Evolutionary conservation across 257 asterid genomes (phyloP).

Genomic region (Mitragyna speciosa): DNA sequence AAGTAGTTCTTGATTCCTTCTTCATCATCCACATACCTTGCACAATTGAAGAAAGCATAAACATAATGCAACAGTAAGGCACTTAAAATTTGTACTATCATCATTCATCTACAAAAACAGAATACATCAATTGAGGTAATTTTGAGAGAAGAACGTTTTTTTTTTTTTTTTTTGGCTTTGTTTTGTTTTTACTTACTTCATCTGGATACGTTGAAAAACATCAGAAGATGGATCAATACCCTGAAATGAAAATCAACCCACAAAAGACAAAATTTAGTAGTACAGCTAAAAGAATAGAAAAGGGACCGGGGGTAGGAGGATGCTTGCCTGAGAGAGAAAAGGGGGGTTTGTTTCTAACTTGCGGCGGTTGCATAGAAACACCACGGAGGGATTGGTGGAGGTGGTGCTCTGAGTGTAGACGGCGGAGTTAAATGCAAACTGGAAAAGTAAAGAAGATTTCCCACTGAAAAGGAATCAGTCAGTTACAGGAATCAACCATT

Average conservation of each 20-base stretch:
- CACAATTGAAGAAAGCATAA: neutral
- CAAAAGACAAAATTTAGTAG: neutral
- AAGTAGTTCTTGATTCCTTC: conserved; percentile 78
- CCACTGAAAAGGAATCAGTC: conserved; percentile 47
- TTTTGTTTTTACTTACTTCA: conserved; percentile 46
- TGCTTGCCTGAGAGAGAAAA: conserved; percentile 67
- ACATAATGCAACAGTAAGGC: neutral
- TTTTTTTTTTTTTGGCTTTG: neutral
- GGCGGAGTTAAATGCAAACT: conserved; percentile 73
- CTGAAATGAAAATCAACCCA: conserved; percentile 26
- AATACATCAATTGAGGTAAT: neutral
- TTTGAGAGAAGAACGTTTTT: neutral
- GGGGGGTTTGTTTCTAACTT: conserved; percentile 60
- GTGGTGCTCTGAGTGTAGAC: conserved; percentile 9
- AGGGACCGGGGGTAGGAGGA: too few species aligned
- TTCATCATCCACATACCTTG: conserved; percentile 77
- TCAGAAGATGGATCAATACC: conserved; percentile 79
- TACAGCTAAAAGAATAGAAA: too few species aligned
- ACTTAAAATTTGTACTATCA: too few species aligned
- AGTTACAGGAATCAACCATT: neutral
- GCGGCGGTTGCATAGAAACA: conserved; percentile 71
- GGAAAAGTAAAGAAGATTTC: conserved; percentile 85
- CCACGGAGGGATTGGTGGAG: conserved; percentile 23
- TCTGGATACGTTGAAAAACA: conserved; percentile 52
- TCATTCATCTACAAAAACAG: neutral